These are phyloP conservation scores for Fusarium beomiforme DNA, from an alignment of 2,329 filamentous ascomycete species.

Conservation along the genomic window DNA sequence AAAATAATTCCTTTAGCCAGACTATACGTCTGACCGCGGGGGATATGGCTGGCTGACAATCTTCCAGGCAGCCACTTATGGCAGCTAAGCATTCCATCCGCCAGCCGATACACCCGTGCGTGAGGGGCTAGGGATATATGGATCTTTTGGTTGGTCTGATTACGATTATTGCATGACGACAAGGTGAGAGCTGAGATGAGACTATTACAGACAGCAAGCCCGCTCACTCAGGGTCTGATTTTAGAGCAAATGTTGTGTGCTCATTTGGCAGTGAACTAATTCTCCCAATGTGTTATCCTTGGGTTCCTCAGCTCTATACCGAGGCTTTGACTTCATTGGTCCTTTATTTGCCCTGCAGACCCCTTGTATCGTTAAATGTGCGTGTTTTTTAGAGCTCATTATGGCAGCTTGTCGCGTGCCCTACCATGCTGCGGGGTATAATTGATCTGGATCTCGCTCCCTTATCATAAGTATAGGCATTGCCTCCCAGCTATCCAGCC, in stretches of 20 bases:
- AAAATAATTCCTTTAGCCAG: background rate
- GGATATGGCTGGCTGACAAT: background rate
- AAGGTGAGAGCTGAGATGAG: background rate
- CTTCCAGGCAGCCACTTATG: background rate
- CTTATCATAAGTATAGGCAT: too few species aligned
- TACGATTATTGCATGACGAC: rapidly evolving
- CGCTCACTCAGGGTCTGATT: too few species aligned
- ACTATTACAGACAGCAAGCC: background rate
- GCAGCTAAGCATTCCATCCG: background rate
- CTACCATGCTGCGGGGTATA: background rate
- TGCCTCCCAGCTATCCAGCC: background rate
- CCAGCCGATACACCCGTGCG: background rate
- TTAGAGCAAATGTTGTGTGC: too few species aligned
- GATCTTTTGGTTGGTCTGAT: background rate
- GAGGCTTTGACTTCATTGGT: too few species aligned
- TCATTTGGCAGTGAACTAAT: too few species aligned
- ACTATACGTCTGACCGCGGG: too few species aligned
- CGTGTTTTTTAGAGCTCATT: background rate
- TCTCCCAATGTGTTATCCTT: too few species aligned
- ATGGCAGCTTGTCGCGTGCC: background rate
- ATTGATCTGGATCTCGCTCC: too few species aligned
- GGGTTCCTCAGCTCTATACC: too few species aligned
- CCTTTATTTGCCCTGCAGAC: too few species aligned
- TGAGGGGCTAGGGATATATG: background rate
- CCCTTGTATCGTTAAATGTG: too few species aligned